phyloP scores from a whole-genome alignment of 1,284 basidiomycete species.

The Rhodotorula mucilaginosa region DNA sequence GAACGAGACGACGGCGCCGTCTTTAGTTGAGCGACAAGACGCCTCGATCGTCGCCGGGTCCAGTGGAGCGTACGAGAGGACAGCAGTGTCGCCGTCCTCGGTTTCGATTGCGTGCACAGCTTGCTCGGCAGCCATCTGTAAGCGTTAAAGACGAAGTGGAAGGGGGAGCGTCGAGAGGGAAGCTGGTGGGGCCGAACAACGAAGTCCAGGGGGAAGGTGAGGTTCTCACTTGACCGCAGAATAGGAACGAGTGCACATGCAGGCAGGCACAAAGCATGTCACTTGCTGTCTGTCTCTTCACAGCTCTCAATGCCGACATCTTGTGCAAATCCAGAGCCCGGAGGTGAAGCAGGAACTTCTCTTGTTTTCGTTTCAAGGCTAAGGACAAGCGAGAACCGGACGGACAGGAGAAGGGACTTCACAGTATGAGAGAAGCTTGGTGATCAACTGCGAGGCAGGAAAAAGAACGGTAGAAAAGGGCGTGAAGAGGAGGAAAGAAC shows the following conservation, averaged over 20 bases:
- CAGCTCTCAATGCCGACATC: no score
- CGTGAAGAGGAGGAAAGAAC: background rate
- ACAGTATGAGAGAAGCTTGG: background rate
- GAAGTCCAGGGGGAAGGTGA: no score
- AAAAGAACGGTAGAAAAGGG: background rate
- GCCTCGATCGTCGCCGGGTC: conserved; percentile 59
- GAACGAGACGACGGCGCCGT: conserved; percentile 59
- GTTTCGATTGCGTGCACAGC: conserved; percentile 26
- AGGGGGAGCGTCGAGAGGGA: no score
- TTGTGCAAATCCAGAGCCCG: no score
- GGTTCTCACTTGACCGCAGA: no score
- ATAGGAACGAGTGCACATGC: no score
- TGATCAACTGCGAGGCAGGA: background rate
- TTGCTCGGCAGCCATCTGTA: no score
- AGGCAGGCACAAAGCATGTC: no score
- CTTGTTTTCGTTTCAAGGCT: background rate
- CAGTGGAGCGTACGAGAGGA: conserved; percentile 61
- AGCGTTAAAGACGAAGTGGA: no score
- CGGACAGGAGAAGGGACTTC: background rate
- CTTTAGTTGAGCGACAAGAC: conserved; percentile 61
- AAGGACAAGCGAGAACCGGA: background rate
- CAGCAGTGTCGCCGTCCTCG: conserved; percentile 56
- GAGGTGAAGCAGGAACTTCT: conserved; percentile 3
- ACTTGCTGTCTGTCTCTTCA: no score
- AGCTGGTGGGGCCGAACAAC: no score